A percentile compares a stretch with the other conserved stretches of the same genome.
phyloP scores from a whole-genome alignment of 139 green algal genomes.

The Closterium sp. region DNA sequence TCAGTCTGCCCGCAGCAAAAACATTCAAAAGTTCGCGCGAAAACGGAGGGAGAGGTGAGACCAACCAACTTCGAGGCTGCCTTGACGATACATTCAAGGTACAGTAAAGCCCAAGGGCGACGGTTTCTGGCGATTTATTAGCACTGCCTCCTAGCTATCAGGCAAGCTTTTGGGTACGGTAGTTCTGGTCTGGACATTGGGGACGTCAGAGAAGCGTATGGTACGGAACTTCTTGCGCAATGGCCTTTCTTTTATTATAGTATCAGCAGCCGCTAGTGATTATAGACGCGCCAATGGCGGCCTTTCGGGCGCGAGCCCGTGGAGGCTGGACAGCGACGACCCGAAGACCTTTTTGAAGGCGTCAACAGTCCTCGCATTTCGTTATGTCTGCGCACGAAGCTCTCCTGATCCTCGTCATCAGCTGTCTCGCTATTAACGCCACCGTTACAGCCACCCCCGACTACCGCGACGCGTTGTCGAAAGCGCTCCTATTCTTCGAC shows the following conservation, averaged over 20 bases:
- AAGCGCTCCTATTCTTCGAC: slow-evolving; percentile 43
- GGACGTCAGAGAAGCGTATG: not conserved
- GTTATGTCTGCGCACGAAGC: not conserved
- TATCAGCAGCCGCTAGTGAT: not conserved
- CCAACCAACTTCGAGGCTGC: not conserved
- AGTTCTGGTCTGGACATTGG: not conserved
- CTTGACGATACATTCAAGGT: not conserved
- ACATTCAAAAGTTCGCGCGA: not conserved
- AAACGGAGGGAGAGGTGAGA: not conserved
- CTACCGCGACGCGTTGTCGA: slow-evolving; percentile 29
- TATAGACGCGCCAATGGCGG: not conserved
- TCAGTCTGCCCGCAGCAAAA: not conserved
- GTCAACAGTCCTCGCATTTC: not conserved
- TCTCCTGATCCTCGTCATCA: not conserved
- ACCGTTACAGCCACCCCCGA: not conserved
- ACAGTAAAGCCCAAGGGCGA: too few relatives aligned
- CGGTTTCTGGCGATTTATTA: too few relatives aligned
- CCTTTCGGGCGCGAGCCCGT: not conserved
- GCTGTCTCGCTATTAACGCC: not conserved
- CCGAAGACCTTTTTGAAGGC: not conserved
- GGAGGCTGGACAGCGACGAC: not conserved
- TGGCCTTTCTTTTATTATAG: not conserved
- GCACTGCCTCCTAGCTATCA: too few relatives aligned
- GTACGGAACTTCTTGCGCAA: too few relatives aligned
- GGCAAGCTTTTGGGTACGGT: too few relatives aligned